Evolutionary conservation across 306 rosid genomes (phyloP).

Genomic region (Vigna radiata): DNA sequence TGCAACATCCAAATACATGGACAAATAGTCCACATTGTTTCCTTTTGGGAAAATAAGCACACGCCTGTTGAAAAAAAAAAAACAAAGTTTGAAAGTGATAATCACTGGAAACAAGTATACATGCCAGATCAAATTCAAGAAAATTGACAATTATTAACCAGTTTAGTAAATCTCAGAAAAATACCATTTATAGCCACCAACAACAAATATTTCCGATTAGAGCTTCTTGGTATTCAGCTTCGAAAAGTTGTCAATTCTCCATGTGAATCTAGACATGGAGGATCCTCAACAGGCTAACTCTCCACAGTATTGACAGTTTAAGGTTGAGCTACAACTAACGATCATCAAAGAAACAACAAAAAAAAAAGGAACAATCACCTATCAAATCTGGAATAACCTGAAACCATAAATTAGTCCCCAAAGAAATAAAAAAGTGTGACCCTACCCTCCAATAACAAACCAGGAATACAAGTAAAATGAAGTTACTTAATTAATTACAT

Average conservation of each 20-base stretch:
- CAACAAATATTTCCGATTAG: constrained; percentile 51
- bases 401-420: not conserved
- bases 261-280: constrained; percentile 52
- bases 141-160: not conserved
- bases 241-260: constrained; percentile 59
- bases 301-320: constrained; percentile 51
- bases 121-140: constrained; percentile 5
- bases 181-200: constrained; percentile 60
- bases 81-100: constrained; percentile 8
- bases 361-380: constrained; percentile 25
- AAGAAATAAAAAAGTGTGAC: not conserved
- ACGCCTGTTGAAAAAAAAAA: constrained; percentile 65
- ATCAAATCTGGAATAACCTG: constrained; percentile 20
- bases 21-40: constrained; percentile 92
- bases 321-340: constrained; percentile 56
- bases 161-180: constrained; percentile 18
- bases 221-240: constrained; percentile 54
- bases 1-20: constrained; percentile 95
- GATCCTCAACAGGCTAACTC: constrained; percentile 53
- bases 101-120: constrained; percentile 11
- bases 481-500: constrained; percentile 6
- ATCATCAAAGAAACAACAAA: constrained; percentile 31
- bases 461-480: not conserved
- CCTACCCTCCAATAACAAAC: constrained; percentile 33
- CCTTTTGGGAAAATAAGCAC: constrained; percentile 90